Base-by-base conservation (phyloP, 495 filamentous ascomycete genomes). In the Penicillium lividum region DNA sequence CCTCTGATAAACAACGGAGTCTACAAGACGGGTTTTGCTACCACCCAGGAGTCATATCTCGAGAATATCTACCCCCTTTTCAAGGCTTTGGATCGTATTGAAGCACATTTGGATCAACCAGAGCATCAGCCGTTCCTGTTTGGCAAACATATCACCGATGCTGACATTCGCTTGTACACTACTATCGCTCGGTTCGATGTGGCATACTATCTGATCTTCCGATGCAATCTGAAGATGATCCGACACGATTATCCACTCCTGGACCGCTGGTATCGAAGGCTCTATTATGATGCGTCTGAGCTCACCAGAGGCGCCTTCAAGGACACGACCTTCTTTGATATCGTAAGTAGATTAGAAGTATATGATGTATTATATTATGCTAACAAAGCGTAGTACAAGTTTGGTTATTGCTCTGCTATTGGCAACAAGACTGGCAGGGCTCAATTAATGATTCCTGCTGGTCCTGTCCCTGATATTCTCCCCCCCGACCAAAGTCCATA, bases 141-240 rank as follows among this genome's bases (percentile, higher is more conserved):
- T 54, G 87, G 88, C 1, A 72, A 85, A 36, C 58, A 77, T 43
- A 68, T 91, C 52, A 89, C 88, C 4, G 88, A 90, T 65, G 84
- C 86, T 0, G 88, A 91, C 66, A 76, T 89, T 51, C 63, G 87
- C 30, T 67, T 89, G 44, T 88, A 84, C 63, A 80, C 84, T 30
- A 89, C 87, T 0, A 77, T 88, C 33, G 78, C 84, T 40, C 78
- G 88, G 29, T 90, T 90, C 59, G 86, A 91, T 68, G 81, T 84
- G 29, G 82, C 82, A 15, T 85, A 84, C 53, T 89, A 90, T 68
- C 76, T 85, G 54, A 85, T 89, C 68, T 90, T 90, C 76, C 81
- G 80, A 64, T 88, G 86, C 67, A 90, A 90, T 67, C 42, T 90
- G 48, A 83, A 83, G 57, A 86, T 88, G 76, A 88, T 91, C 56